Evolutionary conservation across 371 early-diverging fungal genomes (phyloP), one percentile per base, ranked within the genome.

Genomic region (Rhizopus sp.): DNA sequence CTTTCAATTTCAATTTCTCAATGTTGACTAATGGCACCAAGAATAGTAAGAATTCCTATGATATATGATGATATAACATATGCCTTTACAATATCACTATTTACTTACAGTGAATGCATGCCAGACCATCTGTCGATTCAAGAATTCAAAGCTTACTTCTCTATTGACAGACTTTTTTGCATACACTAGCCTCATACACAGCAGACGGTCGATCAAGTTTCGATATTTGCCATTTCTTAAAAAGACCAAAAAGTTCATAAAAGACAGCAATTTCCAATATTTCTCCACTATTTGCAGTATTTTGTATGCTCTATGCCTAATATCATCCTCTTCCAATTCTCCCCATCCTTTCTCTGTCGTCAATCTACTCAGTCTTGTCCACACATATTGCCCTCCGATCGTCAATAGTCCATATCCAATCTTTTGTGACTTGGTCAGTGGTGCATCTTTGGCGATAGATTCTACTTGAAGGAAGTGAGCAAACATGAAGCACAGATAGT

Each of bases 91-190:
- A 53, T 16, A 4, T 16, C 1, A 12, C 17, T 17, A 29, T 17
- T 9, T 17, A 64, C 83, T 62, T 84, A 91, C 93, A 17, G 94
- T 94, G 62, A 96, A 93, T 45, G 94, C 93, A 34, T 93, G 90
- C 96, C 96, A 94, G 46, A 94, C 93, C 69, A 95, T 82, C 75
- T 96, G 94, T 34, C 96, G 81, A 67, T 96, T 96, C 68, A 96
- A 77, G 62, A 93, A 95, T 64, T 94, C 96, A 65, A 93, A 94
- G 65, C 90, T 92, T 46, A 95, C 88, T 61, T 86, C 84, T 45
- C 93, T 85, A 47, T 86, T 76, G 57, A 89, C 73, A 30, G 89
- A 88, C 41, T 89, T 87, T 44, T 88, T 84, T 10, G 84, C 82
- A 66, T 91, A 91, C 6, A 94, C 93, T 17, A 94, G 76, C 32